A percentile compares a stretch with the other conserved stretches of the same genome.
These are phyloP conservation scores for Xylaria venustula DNA, from an alignment of 495 filamentous ascomycete species.

Conservation along the genomic window DNA sequence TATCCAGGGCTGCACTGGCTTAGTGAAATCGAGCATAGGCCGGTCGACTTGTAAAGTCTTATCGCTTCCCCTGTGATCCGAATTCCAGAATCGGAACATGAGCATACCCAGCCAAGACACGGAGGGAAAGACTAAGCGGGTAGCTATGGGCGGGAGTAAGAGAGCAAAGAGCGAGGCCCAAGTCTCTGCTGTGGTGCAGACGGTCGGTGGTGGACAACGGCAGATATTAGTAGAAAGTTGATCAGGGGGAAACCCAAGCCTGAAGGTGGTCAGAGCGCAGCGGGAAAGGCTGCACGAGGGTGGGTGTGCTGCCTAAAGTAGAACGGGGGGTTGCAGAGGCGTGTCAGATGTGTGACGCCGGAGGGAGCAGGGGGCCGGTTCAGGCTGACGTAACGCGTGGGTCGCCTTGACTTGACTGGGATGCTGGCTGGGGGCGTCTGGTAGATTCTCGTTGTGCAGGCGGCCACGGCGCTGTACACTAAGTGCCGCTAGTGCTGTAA, in stretches of 20 bases:
- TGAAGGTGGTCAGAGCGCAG: conserved; percentile 13
- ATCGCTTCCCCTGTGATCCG: conserved; percentile 48
- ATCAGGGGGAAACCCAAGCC: background rate
- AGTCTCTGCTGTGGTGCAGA: background rate
- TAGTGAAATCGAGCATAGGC: conserved; percentile 32
- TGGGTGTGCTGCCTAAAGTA: conserved; percentile 8
- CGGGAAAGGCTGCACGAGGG: background rate
- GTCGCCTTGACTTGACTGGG: conserved; percentile 9
- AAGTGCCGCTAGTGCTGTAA: background rate
- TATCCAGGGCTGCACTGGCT: conserved; percentile 32
- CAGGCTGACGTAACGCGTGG: conserved; percentile 43
- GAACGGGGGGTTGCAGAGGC: conserved; percentile 16
- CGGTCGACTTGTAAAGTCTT: conserved; percentile 36
- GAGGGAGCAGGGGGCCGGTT: conserved; percentile 23
- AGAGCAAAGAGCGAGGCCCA: conserved; percentile 27
- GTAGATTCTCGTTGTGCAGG: conserved; percentile 8
- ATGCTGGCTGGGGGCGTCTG: background rate
- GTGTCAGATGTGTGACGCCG: conserved; percentile 25
- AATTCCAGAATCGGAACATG: conserved; percentile 53
- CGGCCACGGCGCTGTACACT: conserved; percentile 3
- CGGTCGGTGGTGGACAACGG: background rate
- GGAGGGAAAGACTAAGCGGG: conserved; percentile 14
- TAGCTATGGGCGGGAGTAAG: background rate
- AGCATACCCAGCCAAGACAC: conserved; percentile 31
- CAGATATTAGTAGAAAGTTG: conserved; percentile 6